Conservation (phyloP, 2,329 filamentous ascomycete species). For the Tolypocladium sp. region DNA sequence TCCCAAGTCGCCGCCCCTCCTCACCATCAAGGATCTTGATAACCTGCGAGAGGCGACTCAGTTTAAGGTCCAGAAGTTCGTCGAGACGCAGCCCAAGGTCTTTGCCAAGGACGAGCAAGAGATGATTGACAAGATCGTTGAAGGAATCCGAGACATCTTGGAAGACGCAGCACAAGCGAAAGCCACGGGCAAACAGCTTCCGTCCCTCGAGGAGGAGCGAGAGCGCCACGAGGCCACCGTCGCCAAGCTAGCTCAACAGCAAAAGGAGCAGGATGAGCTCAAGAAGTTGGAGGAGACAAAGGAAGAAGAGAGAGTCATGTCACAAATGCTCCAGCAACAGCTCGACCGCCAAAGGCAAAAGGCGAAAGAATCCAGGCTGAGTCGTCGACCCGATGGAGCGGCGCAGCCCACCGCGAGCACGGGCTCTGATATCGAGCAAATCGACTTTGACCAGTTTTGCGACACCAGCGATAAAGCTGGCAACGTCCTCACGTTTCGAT, state of each 20-base stretch:
- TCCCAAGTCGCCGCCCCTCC: constrained; percentile 69
- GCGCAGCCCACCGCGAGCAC: constrained; percentile 16
- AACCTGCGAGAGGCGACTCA: constrained; percentile 61
- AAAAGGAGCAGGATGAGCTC: constrained; percentile 42
- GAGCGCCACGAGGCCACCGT: constrained; percentile 71
- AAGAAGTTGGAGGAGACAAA: constrained; percentile 46
- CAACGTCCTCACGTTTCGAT: constrained; percentile 58
- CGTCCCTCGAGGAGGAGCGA: constrained; percentile 82
- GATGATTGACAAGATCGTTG: constrained; percentile 58
- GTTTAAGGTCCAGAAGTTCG: constrained; percentile 58
- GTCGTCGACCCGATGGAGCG: constrained; percentile 37
- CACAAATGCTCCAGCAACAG: constrained; percentile 64
- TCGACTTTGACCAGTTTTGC: constrained; percentile 61
- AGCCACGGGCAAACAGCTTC: constrained; percentile 65
- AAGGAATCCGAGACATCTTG: constrained; percentile 63
- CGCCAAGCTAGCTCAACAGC: constrained; percentile 48
- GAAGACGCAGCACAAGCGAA: constrained; percentile 79
- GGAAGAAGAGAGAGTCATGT: constrained; percentile 63
- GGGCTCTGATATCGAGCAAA: constrained; percentile 17
- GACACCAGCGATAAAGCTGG: constrained; percentile 53
- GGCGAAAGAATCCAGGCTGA: constrained; percentile 54
- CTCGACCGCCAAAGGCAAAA: constrained; percentile 57
- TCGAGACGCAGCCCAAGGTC: constrained; percentile 48
- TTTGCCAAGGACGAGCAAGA: constrained; percentile 44
- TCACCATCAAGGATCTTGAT: constrained; percentile 57